phyloP scores from a whole-genome alignment of 2,329 filamentous ascomycete species.

The Cytospora paraplurivora region DNA sequence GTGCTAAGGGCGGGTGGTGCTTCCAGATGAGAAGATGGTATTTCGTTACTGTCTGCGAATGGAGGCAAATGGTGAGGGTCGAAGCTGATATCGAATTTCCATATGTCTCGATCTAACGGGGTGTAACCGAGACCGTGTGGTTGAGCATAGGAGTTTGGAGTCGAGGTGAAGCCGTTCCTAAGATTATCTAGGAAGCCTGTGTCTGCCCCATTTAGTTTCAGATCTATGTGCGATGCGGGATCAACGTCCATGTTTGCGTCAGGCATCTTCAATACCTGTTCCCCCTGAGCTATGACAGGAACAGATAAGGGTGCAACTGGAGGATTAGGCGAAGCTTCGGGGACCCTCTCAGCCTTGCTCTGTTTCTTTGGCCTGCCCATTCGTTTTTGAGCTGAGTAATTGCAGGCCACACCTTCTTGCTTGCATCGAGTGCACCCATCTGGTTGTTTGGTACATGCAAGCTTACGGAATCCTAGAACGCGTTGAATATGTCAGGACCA shows the following conservation, averaged over 20 bases:
- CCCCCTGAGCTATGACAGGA: neutral
- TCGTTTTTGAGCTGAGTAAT: slow-evolving; percentile 66
- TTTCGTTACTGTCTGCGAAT: neutral
- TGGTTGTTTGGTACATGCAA: slow-evolving; percentile 65
- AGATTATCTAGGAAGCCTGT: slow-evolving; percentile 42
- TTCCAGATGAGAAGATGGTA: neutral
- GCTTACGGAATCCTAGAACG: slow-evolving; percentile 58
- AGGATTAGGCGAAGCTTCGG: neutral
- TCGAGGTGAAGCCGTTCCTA: slow-evolving; percentile 33
- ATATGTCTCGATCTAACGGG: neutral
- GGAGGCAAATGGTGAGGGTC: slow-evolving; percentile 8
- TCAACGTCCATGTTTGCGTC: slow-evolving; percentile 35
- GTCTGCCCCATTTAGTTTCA: slow-evolving; percentile 33
- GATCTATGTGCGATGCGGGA: slow-evolving; percentile 37
- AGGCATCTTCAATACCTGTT: neutral
- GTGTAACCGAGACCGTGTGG: slow-evolving; percentile 19
- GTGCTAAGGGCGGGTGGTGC: slow-evolving; percentile 11
- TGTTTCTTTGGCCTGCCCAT: slow-evolving; percentile 68
- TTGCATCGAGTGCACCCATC: slow-evolving; percentile 62
- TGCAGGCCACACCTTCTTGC: slow-evolving; percentile 57
- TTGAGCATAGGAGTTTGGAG: slow-evolving; percentile 16
- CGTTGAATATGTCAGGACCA: slow-evolving; percentile 7
- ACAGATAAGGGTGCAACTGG: slow-evolving; percentile 1
- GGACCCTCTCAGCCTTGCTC: slow-evolving; percentile 40
- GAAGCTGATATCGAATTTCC: slow-evolving; percentile 13